Percentiles rank a stretch among this genome's conserved stretches.
Evolutionary conservation across 805 yeast genomes (phyloP).

Genomic region (Yamadazyma sp.): DNA sequence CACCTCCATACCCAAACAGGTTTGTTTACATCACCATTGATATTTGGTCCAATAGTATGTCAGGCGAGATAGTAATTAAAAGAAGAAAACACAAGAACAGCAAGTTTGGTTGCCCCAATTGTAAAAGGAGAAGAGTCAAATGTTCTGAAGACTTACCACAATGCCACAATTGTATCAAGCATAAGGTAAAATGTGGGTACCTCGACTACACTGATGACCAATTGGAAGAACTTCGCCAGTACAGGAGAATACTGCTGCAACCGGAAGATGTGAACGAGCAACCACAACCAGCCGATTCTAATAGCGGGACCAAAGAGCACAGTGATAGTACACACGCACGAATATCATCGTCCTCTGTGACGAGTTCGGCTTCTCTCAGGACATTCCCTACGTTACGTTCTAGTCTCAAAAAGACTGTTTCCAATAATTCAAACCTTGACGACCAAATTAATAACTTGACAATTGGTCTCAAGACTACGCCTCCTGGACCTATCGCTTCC

Average conservation of each 20-base stretch:
- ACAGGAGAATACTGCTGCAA: slow-evolving; percentile 13
- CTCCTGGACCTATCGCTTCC: neutral
- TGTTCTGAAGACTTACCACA: slow-evolving; percentile 44
- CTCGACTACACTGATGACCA: slow-evolving; percentile 34
- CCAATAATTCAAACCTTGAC: slow-evolving; percentile 4
- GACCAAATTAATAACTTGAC: slow-evolving; percentile 19
- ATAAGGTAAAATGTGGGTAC: slow-evolving; percentile 40
- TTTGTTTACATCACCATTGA: too few relatives aligned
- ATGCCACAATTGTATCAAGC: slow-evolving; percentile 41
- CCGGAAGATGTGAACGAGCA: too few relatives aligned
- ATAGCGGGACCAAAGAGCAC: slow-evolving; percentile 7
- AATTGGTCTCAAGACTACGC: slow-evolving; percentile 14
- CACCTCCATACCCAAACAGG: too few relatives aligned
- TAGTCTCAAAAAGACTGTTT: neutral
- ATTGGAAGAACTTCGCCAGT: slow-evolving; percentile 25
- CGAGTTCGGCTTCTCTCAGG: neutral
- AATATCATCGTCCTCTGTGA: neutral
- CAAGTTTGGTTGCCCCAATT: slow-evolving; percentile 49
- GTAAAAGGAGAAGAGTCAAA: slow-evolving; percentile 51
- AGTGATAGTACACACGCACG: neutral
- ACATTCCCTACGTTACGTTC: neutral
- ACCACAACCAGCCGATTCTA: too few relatives aligned
- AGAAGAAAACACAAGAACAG: slow-evolving; percentile 35
- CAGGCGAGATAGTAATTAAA: slow-evolving; percentile 9
- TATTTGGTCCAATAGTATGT: too few relatives aligned